A percentile compares a stretch with the other conserved stretches of the same genome.
These are phyloP conservation scores for Litsea cubeba DNA, from an alignment of 164 flowering plant genomes.

Conservation along the genomic window DNA sequence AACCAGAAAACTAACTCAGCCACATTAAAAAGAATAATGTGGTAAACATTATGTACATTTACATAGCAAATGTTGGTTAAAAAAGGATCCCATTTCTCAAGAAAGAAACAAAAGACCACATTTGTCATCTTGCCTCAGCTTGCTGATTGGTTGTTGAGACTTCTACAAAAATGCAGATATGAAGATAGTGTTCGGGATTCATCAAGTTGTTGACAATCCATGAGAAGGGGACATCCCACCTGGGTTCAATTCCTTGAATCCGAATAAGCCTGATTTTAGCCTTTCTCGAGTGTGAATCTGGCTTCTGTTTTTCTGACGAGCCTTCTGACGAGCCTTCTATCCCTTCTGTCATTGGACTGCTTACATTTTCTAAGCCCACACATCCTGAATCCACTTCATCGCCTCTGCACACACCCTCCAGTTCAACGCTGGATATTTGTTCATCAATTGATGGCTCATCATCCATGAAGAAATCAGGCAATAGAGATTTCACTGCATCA, in stretches of 20 bases:
- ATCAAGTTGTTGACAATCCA: slow-evolving; percentile 86
- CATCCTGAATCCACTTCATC: slow-evolving; percentile 5
- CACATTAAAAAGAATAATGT: not conserved
- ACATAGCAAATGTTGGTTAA: not conserved
- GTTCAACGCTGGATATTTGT: slow-evolving; percentile 21
- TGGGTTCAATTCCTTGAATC: slow-evolving; percentile 88
- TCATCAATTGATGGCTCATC: slow-evolving; percentile 27
- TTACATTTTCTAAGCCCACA: slow-evolving; percentile 22
- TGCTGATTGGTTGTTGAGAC: slow-evolving; percentile 19
- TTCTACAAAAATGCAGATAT: slow-evolving; percentile 63
- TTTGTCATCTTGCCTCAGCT: slow-evolving; percentile 9
- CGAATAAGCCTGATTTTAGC: slow-evolving; percentile 70
- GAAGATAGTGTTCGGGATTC: slow-evolving; percentile 84
- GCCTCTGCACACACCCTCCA: slow-evolving; percentile 24
- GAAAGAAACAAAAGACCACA: not conserved
- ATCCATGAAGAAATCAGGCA: slow-evolving; percentile 52
- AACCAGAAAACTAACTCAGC: not conserved
- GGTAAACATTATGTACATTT: not conserved
- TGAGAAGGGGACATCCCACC: slow-evolving; percentile 74
- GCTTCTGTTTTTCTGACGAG: slow-evolving; percentile 8
- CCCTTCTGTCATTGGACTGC: slow-evolving; percentile 13
- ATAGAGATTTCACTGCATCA: slow-evolving; percentile 63
- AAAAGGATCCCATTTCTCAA: not conserved
- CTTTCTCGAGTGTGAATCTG: slow-evolving; percentile 11
- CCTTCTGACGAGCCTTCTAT: slow-evolving; percentile 22